Evolutionary conservation across 208 protist species (phyloP).

Genomic region (Leishmania lainsoni): DNA sequence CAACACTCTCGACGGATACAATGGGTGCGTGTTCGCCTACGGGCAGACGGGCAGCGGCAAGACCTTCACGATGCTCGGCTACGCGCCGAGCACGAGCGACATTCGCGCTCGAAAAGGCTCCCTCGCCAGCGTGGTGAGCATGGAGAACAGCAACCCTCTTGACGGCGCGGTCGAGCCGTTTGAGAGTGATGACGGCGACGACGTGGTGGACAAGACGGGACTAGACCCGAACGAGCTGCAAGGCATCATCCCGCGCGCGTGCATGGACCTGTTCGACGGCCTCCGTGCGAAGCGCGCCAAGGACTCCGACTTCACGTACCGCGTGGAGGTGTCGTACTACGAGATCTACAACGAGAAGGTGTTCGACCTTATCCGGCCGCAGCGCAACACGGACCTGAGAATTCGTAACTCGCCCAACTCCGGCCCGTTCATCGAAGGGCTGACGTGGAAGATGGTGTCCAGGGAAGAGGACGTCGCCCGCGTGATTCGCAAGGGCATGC

Average conservation of each 20-base stretch:
- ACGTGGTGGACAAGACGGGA: constrained; percentile 51
- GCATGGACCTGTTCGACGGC: constrained; percentile 61
- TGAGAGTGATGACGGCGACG: constrained; percentile 34
- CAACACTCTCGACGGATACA: constrained; percentile 85
- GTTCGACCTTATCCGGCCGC: constrained; percentile 69
- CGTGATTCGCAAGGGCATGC: constrained; percentile 73
- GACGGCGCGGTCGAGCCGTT: constrained; percentile 12
- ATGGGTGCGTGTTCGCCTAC: constrained; percentile 91
- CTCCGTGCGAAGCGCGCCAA: constrained; percentile 58
- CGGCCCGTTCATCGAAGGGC: constrained; percentile 82
- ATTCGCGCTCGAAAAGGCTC: constrained; percentile 19
- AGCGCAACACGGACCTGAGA: constrained; percentile 54
- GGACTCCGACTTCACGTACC: constrained; percentile 71
- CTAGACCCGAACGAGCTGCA: constrained; percentile 66
- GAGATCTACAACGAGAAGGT: constrained; percentile 94
- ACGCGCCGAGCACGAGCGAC: constrained; percentile 48
- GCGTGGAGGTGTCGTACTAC: constrained; percentile 78
- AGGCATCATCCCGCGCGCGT: constrained; percentile 84
- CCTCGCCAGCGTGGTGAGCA: background rate
- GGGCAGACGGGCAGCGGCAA: constrained; percentile 92
- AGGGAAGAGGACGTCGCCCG: constrained; percentile 69
- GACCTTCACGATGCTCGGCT: constrained; percentile 94
- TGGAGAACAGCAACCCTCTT: background rate
- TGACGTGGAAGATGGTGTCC: constrained; percentile 51
- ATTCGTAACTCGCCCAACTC: constrained; percentile 67